phyloP scores from a whole-genome alignment of 352 stramenopile species.

The Peronosclerospora sorghi region DNA sequence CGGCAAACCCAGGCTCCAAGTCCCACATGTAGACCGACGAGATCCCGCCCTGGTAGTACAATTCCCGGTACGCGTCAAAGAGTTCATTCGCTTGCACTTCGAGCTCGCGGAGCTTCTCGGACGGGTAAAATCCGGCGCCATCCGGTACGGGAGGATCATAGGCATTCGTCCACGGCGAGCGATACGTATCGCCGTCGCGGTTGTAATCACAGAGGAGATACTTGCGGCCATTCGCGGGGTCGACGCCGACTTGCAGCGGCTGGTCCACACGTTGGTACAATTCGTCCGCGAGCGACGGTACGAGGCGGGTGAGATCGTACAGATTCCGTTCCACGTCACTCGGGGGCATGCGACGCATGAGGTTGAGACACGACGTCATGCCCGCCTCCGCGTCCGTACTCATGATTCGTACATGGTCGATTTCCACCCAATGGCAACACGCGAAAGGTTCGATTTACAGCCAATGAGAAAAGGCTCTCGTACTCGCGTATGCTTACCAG shows the following conservation, averaged over 20 bases:
- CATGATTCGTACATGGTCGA: constrained; percentile 2
- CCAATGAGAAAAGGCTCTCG: background rate
- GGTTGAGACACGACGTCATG: constrained; percentile 78
- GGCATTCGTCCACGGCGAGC: constrained; percentile 90
- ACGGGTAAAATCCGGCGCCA: constrained; percentile 85
- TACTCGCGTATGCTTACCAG: background rate
- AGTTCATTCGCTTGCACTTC: constrained; percentile 93
- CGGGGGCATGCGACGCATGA: constrained; percentile 85
- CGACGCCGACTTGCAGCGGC: constrained; percentile 80
- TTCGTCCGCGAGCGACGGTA: constrained; percentile 79
- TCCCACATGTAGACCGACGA: constrained; percentile 96
- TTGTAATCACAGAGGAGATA: constrained; percentile 95
- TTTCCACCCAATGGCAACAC: background rate
- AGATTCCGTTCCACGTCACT: constrained; percentile 77
- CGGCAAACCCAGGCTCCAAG: constrained; percentile 86
- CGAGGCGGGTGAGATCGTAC: constrained; percentile 75
- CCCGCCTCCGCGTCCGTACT: constrained; percentile 4
- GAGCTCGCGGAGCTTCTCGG: constrained; percentile 80
- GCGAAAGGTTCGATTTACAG: background rate
- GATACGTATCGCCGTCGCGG: constrained; percentile 86
- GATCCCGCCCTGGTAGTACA: constrained; percentile 93
- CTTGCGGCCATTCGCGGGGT: constrained; percentile 78
- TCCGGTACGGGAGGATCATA: constrained; percentile 75
- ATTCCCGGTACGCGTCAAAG: constrained; percentile 93
- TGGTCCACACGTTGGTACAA: constrained; percentile 90